These are phyloP conservation scores for Fragaria vesca DNA, from an alignment of 306 rosid genomes.

Conservation along the genomic window DNA sequence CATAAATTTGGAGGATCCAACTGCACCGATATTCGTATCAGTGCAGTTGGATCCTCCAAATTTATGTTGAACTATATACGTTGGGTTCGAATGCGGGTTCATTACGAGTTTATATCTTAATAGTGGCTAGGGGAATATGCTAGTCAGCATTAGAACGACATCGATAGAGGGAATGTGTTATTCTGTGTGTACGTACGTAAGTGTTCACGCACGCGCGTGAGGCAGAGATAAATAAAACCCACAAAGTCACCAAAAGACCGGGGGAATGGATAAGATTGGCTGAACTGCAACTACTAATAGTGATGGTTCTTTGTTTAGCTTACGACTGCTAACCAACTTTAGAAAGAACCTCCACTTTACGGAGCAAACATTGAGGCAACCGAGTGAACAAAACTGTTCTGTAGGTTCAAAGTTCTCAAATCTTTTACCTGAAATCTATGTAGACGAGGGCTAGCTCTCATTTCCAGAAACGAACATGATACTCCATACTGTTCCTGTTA, in stretches of 20 bases:
- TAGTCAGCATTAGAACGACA: neutral
- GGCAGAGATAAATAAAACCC: neutral
- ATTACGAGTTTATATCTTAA: neutral
- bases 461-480: slow-evolving; percentile 42
- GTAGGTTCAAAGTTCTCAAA: neutral
- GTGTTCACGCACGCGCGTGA: neutral
- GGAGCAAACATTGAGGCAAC: neutral
- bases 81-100: neutral
- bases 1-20: neutral
- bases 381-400: neutral
- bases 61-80: too few relatives aligned
- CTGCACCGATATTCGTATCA: neutral
- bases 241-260: neutral
- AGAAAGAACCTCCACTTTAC: neutral
- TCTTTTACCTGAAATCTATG: slow-evolving; percentile 72
- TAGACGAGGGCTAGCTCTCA: slow-evolving; percentile 49
- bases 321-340: neutral
- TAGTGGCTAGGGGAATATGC: neutral
- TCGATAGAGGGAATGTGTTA: neutral
- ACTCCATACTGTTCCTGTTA: slow-evolving; percentile 68
- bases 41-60: too few relatives aligned
- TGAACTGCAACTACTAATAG: neutral
- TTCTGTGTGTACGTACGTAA: neutral
- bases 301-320: slow-evolving; percentile 2
- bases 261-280: neutral